Conservation (phyloP, 805 yeast genomes). For the Starmerella sp. region DNA sequence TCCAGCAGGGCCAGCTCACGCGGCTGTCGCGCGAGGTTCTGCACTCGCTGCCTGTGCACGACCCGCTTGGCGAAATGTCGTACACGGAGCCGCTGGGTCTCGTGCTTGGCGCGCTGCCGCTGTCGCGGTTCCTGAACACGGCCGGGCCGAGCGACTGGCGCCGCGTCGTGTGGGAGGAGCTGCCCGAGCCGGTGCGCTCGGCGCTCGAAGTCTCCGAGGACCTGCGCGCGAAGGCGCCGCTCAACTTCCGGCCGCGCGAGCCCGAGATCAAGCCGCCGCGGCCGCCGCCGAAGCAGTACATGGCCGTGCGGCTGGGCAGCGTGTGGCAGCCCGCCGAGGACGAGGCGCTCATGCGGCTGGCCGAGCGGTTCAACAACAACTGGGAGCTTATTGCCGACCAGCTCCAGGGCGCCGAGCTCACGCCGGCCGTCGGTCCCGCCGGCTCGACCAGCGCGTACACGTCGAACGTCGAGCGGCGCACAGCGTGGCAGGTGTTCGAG, state of each 20-base stretch:
- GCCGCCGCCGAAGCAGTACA: conserved; percentile 74
- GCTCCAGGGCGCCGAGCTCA: conserved; percentile 26
- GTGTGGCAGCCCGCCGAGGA: conserved; percentile 97
- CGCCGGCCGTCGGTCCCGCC: background rate
- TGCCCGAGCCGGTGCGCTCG: background rate
- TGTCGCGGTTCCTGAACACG: conserved; percentile 26
- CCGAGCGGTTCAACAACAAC: conserved; percentile 77
- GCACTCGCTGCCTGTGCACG: conserved; percentile 19
- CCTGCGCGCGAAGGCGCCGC: conserved; percentile 2
- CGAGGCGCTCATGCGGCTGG: conserved; percentile 61
- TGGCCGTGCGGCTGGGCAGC: conserved; percentile 79
- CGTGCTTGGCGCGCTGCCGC: conserved; percentile 24
- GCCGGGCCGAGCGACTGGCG: conserved; percentile 28
- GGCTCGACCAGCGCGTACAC: conserved; percentile 41
- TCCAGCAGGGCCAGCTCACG: conserved; percentile 2
- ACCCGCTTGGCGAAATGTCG: background rate
- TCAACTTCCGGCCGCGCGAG: conserved; percentile 20
- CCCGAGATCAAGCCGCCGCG: conserved; percentile 63
- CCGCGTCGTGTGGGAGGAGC: conserved; percentile 21
- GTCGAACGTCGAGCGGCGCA: conserved; percentile 85
- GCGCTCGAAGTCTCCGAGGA: background rate
- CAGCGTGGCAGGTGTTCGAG: conserved; percentile 99
- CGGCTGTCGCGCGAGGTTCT: conserved; percentile 12
- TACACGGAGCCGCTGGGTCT: conserved; percentile 13
- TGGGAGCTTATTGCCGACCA: conserved; percentile 86